A percentile compares a stretch with the other conserved stretches of the same genome.
Evolutionary conservation across 2,329 filamentous ascomycete species (phyloP).

Genomic region (Arthrobotrys sphaeroides): DNA sequence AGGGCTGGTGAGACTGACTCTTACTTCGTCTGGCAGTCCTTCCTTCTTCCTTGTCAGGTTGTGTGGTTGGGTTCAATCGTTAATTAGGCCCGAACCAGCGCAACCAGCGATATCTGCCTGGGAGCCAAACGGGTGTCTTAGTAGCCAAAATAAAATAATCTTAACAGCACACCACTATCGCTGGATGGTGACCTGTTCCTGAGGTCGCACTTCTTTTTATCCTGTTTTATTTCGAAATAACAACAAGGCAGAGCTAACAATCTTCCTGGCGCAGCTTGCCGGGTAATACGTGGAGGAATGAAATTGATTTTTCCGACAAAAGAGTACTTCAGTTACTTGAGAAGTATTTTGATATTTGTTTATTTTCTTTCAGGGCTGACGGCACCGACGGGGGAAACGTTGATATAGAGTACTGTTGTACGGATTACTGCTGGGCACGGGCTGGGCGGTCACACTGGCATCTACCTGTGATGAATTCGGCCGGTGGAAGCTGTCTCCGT

Average conservation of each 20-base stretch:
- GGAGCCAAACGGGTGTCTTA: constrained; percentile 14
- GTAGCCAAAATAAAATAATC: constrained; percentile 11
- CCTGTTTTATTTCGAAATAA: constrained; percentile 1
- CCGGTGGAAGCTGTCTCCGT: constrained; percentile 6
- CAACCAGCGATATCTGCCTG: constrained; percentile 16
- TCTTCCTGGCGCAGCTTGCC: neutral
- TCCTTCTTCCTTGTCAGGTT: neutral
- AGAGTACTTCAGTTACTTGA: neutral
- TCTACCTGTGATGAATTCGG: constrained; percentile 20
- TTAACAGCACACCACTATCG: constrained; percentile 39
- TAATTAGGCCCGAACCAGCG: constrained; percentile 28
- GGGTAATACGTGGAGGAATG: constrained; percentile 11
- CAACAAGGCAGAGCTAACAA: constrained; percentile 12
- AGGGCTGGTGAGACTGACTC: constrained; percentile 15
- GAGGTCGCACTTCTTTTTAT: constrained; percentile 1
- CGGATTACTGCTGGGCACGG: constrained; percentile 36
- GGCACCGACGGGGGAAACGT: constrained; percentile 22
- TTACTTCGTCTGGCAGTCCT: constrained; percentile 1
- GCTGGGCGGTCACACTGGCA: constrained; percentile 41
- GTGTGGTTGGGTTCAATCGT: constrained; percentile 8
- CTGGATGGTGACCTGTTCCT: constrained; percentile 30
- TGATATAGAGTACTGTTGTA: constrained; percentile 49
- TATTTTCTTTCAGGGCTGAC: constrained; percentile 2
- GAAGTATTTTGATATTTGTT: neutral
- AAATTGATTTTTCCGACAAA: constrained; percentile 6